Evolutionary conservation across 495 filamentous ascomycete species (phyloP).

Genomic region (Melanomma pulvis-pyrius): DNA sequence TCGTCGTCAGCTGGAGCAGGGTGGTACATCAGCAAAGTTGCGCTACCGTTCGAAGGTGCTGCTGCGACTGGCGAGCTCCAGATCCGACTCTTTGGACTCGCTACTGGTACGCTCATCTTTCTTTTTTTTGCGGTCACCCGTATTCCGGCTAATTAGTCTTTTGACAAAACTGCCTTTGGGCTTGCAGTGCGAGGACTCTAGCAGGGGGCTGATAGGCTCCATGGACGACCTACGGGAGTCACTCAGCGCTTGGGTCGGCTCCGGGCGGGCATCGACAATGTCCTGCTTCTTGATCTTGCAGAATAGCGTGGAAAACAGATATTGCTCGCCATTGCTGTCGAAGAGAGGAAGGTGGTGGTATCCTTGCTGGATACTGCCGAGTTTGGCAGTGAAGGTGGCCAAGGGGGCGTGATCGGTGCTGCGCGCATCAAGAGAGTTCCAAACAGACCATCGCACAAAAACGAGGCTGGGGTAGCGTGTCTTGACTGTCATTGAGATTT

Average conservation of each 20-base stretch:
- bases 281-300: constrained; percentile 75
- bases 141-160: constrained; percentile 24
- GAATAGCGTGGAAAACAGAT: constrained; percentile 92
- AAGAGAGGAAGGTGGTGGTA: constrained; percentile 96
- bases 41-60: constrained; percentile 29
- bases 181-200: constrained; percentile 4
- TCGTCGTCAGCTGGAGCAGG: constrained; percentile 12
- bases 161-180: constrained; percentile 31
- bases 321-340: constrained; percentile 84
- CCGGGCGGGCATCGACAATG: constrained; percentile 48
- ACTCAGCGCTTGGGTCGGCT: neutral
- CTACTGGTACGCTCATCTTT: constrained; percentile 22
- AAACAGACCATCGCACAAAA: constrained; percentile 92
- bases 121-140: constrained; percentile 35
- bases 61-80: constrained; percentile 15
- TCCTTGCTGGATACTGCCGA: constrained; percentile 86
- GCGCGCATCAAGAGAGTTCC: constrained; percentile 72
- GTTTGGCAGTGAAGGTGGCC: constrained; percentile 89
- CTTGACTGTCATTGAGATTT: constrained; percentile 73
- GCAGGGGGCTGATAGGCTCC: constrained; percentile 14
- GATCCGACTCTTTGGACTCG: constrained; percentile 27
- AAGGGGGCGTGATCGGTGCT: constrained; percentile 65
- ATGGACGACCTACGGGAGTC: constrained; percentile 3
- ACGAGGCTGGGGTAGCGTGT: constrained; percentile 92
- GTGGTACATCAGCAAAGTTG: constrained; percentile 9